phyloP scores from a whole-genome alignment of 1,284 basidiomycete genomes.

The Mycosarcoma maydis region DNA sequence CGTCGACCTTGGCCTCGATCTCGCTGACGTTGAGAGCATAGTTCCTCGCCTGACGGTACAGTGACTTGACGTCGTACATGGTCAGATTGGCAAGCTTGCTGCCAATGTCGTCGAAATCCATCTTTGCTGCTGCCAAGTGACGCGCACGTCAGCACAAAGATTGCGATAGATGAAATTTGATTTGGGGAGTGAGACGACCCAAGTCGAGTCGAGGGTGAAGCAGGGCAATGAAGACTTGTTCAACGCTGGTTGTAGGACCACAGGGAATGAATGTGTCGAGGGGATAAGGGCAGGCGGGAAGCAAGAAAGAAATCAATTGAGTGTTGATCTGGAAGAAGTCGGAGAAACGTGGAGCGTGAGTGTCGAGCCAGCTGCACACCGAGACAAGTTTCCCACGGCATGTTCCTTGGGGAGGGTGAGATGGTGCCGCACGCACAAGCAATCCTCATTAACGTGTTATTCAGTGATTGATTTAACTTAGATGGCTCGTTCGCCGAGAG shows the following conservation, averaged over 20 bases:
- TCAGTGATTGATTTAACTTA: not conserved
- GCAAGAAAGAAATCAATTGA: not conserved
- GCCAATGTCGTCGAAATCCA: constrained; percentile 52
- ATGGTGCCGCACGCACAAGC: not conserved
- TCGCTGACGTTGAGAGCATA: constrained; percentile 90
- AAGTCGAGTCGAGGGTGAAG: too few relatives aligned
- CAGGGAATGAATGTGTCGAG: too few relatives aligned
- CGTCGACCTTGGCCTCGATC: constrained; percentile 95
- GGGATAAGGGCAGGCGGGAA: not conserved
- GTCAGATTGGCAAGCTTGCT: constrained; percentile 64
- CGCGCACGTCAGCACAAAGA: too few relatives aligned
- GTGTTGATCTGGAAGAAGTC: constrained; percentile 7
- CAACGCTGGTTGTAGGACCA: too few relatives aligned
- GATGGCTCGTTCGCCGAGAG: constrained; percentile 11
- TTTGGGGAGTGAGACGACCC: too few relatives aligned
- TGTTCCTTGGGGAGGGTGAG: constrained; percentile 16
- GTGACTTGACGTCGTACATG: constrained; percentile 65
- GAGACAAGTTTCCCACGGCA: not conserved
- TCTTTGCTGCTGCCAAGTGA: too few relatives aligned
- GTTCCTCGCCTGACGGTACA: constrained; percentile 64
- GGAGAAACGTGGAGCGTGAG: not conserved
- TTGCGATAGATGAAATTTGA: not conserved
- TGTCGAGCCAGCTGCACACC: not conserved
- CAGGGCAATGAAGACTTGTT: too few relatives aligned
- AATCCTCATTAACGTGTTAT: too few relatives aligned